These are phyloP conservation scores for Blastobotrys indianensis DNA, from an alignment of 1,139 yeast genomes.

Conservation along the genomic window DNA sequence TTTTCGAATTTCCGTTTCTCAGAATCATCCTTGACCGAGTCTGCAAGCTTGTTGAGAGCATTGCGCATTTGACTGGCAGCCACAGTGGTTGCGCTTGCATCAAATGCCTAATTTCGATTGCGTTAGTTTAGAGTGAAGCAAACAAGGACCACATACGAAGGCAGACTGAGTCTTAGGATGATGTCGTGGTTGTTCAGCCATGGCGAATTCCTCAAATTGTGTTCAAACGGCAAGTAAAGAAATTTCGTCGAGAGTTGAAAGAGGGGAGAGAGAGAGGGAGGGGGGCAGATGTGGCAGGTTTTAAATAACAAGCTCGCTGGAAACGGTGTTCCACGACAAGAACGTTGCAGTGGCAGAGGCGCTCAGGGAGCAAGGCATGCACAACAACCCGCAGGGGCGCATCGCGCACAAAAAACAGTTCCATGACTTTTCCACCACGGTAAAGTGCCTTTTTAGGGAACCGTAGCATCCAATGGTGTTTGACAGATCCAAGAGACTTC, in stretches of 20 bases:
- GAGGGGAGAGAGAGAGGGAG: background rate
- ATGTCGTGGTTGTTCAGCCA: constrained; percentile 7
- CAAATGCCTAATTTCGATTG: constrained; percentile 61
- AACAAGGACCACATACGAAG: constrained; percentile 25
- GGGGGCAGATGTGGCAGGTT: background rate
- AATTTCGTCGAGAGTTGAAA: background rate
- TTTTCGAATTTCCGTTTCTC: constrained; percentile 64
- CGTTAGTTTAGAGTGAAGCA: background rate
- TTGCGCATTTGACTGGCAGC: constrained; percentile 98
- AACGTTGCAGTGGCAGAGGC: no score
- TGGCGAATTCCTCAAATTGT: background rate
- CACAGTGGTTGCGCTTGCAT: constrained; percentile 89
- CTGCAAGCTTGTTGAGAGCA: constrained; percentile 84
- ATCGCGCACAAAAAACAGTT: no score
- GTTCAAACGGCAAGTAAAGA: background rate
- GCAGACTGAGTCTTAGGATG: constrained; percentile 32
- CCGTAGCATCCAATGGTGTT: no score
- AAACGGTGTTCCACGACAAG: no score
- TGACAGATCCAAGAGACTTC: no score
- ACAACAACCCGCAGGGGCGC: no score
- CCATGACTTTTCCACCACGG: no score
- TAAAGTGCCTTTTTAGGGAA: no score
- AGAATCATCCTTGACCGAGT: constrained; percentile 57
- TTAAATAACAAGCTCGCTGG: no score
- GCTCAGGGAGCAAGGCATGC: no score